Evolutionary conservation across 2,329 filamentous ascomycete genomes (phyloP).

Genomic region (Xylaria sp.): DNA sequence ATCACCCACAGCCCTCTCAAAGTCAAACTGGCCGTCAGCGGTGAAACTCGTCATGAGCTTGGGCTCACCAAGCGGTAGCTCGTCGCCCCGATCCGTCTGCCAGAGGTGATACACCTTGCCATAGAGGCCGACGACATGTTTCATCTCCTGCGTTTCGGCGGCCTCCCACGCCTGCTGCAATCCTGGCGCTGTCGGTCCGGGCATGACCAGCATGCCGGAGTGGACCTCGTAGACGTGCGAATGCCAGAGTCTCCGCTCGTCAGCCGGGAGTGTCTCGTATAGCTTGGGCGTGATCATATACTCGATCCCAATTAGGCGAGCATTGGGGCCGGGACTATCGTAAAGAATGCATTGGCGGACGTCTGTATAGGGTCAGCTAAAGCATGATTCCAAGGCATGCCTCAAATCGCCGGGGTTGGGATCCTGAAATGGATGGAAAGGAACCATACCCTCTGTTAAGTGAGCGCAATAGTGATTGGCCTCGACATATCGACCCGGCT

Average conservation of each 20-base stretch:
- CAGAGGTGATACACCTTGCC: conserved; percentile 87
- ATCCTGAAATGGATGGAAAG: not conserved
- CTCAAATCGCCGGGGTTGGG: not conserved
- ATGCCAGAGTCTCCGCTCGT: conserved; percentile 81
- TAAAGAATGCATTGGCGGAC: conserved; percentile 87
- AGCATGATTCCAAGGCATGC: not conserved
- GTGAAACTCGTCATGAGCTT: conserved; percentile 62
- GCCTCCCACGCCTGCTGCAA: conserved; percentile 71
- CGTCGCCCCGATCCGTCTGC: conserved; percentile 79
- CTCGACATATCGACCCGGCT: conserved; percentile 72
- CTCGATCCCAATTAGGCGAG: conserved; percentile 81
- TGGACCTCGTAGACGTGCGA: conserved; percentile 77
- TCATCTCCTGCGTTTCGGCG: conserved; percentile 82
- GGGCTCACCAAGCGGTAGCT: conserved; percentile 57
- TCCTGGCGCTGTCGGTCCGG: conserved; percentile 57
- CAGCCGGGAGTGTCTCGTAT: conserved; percentile 66
- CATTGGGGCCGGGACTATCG: conserved; percentile 69
- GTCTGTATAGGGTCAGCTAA: conserved; percentile 51
- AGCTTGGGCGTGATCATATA: conserved; percentile 81
- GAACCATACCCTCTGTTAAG: conserved; percentile 61
- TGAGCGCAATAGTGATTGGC: conserved; percentile 87
- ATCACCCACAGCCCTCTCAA: conserved; percentile 50
- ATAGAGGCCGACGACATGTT: conserved; percentile 74
- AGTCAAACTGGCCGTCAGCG: conserved; percentile 54
- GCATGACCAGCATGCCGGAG: conserved; percentile 81